Conservation (phyloP, 1,284 basidiomycete genomes). For the Agaricales sp. region DNA sequence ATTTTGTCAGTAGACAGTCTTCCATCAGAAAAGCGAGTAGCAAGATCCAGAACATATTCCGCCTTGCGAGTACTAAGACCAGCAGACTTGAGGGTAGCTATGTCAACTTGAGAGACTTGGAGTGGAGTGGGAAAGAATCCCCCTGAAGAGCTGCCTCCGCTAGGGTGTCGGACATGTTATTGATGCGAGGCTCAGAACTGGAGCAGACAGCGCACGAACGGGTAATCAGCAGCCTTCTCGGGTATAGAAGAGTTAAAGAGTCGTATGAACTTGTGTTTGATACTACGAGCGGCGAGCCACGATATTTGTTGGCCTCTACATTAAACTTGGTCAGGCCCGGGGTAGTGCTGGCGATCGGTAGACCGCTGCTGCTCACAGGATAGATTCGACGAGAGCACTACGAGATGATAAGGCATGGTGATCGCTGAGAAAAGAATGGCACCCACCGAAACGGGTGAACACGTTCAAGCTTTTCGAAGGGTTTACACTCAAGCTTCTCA, state of each 20-base stretch:
- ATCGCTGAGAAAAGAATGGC: neutral
- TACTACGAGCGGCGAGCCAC: conserved; percentile 81
- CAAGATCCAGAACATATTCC: conserved; percentile 77
- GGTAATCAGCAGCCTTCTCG: conserved; percentile 45
- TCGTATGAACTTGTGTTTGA: conserved; percentile 75
- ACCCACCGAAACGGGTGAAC: conserved; percentile 67
- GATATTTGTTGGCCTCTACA: conserved; percentile 81
- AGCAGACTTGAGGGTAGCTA: conserved; percentile 51
- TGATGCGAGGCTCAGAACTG: neutral
- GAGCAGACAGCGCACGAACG: conserved; percentile 14
- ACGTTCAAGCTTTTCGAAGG: conserved; percentile 62
- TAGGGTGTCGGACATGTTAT: conserved; percentile 2
- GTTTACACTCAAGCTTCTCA: conserved; percentile 51
- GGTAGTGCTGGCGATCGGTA: too few relatives aligned
- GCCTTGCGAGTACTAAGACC: conserved; percentile 77
- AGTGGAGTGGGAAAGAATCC: conserved; percentile 61
- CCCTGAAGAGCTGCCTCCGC: conserved; percentile 12
- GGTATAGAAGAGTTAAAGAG: conserved; percentile 66
- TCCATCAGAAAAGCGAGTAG: conserved; percentile 69
- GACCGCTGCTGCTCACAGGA: conserved; percentile 46
- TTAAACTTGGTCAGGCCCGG: conserved; percentile 5
- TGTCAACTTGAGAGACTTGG: conserved; percentile 52
- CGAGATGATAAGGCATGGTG: neutral
- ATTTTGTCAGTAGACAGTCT: conserved; percentile 66
- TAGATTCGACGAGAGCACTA: conserved; percentile 57